These are phyloP conservation scores for Hypoxylon sp. DNA, from an alignment of 2,329 filamentous ascomycete genomes.

Conservation along the genomic window DNA sequence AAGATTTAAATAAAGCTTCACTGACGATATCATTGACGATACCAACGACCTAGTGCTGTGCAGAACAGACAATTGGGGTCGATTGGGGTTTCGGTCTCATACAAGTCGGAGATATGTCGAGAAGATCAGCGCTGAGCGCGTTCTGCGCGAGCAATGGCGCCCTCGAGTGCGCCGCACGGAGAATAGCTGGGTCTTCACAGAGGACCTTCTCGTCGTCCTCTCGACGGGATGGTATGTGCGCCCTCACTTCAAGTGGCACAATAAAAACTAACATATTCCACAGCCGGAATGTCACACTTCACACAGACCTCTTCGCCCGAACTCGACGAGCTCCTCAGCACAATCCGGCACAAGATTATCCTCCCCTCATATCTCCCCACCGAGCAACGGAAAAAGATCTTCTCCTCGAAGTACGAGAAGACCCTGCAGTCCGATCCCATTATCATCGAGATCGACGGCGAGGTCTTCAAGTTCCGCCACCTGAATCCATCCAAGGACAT, in stretches of 20 bases:
- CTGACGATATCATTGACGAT: conserved; percentile 1
- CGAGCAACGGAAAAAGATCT: conserved; percentile 69
- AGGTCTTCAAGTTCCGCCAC: conserved; percentile 67
- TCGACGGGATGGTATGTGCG: conserved; percentile 48
- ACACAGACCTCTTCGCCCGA: conserved; percentile 65
- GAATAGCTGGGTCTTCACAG: conserved; percentile 43
- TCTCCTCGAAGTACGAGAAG: conserved; percentile 62
- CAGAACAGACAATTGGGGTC: conserved; percentile 15
- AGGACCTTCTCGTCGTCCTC: conserved; percentile 52
- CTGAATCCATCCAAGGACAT: conserved; percentile 61
- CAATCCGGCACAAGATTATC: conserved; percentile 72
- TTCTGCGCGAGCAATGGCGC: conserved; percentile 48
- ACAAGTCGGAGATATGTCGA: conserved; percentile 47
- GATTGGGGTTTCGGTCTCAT: background rate
- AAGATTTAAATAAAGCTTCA: conserved; percentile 7
- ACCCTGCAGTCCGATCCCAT: conserved; percentile 69
- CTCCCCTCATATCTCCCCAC: conserved; percentile 71
- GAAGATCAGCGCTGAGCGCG: conserved; percentile 49
- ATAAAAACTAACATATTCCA: conserved; percentile 15
- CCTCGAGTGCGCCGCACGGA: conserved; percentile 46
- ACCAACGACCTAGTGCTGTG: background rate
- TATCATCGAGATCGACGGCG: conserved; percentile 71
- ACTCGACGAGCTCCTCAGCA: conserved; percentile 67
- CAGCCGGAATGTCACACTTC: conserved; percentile 62
- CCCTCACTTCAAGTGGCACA: background rate